Conservation (phyloP, 352 stramenopile genomes). For the Globisporangium solare region DNA sequence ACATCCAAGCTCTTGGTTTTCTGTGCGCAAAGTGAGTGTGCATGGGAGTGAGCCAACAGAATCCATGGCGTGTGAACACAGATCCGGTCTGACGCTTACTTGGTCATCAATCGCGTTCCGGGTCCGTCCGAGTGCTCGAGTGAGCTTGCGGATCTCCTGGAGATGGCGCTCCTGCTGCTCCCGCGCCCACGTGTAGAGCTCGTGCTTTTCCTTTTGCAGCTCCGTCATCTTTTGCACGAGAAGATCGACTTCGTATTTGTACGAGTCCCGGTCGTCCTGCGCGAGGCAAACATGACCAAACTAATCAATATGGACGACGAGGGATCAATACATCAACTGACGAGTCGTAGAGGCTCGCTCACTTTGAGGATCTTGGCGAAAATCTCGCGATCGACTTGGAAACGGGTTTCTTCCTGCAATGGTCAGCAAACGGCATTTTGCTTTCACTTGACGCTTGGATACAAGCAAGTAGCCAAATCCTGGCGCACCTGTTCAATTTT, state of each 20-base stretch:
- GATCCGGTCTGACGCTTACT: constrained; percentile 14
- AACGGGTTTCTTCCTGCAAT: constrained; percentile 61
- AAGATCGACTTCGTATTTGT: constrained; percentile 68
- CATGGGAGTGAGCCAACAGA: neutral
- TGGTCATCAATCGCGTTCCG: constrained; percentile 67
- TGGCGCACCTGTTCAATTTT: constrained; percentile 68
- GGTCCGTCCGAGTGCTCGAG: constrained; percentile 46
- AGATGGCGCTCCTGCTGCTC: constrained; percentile 69
- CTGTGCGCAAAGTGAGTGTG: constrained; percentile 10
- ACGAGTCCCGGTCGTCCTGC: constrained; percentile 73
- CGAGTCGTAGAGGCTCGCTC: neutral
- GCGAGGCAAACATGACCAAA: neutral
- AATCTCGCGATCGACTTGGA: constrained; percentile 80
- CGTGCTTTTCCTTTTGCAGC: constrained; percentile 70
- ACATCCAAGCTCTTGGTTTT: constrained; percentile 33
- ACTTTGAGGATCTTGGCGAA: constrained; percentile 84
- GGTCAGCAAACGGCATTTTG: neutral
- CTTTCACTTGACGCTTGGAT: neutral
- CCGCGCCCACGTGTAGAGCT: constrained; percentile 64
- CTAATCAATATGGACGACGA: neutral
- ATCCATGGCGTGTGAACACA: neutral
- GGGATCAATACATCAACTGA: too few species aligned
- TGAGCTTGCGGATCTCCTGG: constrained; percentile 83
- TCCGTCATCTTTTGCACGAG: constrained; percentile 62
- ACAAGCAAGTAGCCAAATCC: neutral